Conservation (phyloP, 2,329 filamentous ascomycete genomes). For the Lasiodiplodia gonubiensis region DNA sequence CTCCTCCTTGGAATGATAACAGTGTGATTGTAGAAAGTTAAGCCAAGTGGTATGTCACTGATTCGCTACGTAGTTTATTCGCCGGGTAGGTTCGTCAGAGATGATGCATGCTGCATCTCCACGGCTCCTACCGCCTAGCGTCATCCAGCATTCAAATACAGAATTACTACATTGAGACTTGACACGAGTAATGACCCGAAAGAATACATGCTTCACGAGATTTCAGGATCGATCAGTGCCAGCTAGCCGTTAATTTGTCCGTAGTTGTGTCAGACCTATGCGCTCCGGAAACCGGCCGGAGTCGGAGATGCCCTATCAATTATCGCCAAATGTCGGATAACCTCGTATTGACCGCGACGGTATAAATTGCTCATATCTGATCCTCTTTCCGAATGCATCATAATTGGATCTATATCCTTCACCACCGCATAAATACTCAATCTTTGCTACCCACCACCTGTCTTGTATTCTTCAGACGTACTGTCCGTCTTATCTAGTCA, state of each 20-base stretch:
- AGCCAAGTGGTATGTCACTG: no score
- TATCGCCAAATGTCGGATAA: neutral
- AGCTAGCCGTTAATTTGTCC: neutral
- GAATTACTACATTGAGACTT: neutral
- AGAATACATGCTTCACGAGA: rapidly evolving
- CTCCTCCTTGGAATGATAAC: no score
- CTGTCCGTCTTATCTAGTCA: neutral
- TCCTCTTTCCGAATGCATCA: neutral
- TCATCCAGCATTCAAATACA: no score
- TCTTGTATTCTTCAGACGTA: neutral
- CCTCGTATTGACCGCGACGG: neutral
- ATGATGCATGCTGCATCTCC: no score
- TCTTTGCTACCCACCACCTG: neutral
- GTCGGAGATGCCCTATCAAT: conserved; percentile 21
- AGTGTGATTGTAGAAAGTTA: no score
- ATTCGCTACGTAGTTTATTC: no score
- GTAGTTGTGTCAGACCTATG: neutral
- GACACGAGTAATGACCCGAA: neutral
- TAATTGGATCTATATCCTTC: neutral
- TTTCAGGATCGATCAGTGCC: no score
- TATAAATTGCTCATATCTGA: conserved; percentile 12
- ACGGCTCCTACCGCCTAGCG: no score
- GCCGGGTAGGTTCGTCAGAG: no score
- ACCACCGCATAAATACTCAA: neutral
- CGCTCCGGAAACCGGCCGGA: neutral